Evolutionary conservation across 257 asterid genomes (phyloP).

Genomic region (Solanum chilense): DNA sequence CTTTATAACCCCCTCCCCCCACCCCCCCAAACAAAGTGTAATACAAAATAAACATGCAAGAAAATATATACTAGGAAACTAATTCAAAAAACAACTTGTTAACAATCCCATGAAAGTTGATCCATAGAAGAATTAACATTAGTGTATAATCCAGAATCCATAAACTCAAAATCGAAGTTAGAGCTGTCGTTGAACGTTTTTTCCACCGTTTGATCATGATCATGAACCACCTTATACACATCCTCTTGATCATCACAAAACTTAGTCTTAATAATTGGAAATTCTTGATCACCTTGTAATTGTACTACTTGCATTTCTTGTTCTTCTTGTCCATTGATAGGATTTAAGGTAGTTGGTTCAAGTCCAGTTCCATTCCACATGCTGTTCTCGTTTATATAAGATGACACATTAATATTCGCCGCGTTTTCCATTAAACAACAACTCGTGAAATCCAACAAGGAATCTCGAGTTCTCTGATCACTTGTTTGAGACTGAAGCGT

Average conservation of each 20-base stretch:
- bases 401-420: neutral
- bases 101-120: slow-evolving; percentile 66
- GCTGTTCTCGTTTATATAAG: slow-evolving; percentile 11
- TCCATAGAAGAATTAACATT: slow-evolving; percentile 31
- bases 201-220: neutral
- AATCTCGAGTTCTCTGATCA: neutral
- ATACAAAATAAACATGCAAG: neutral
- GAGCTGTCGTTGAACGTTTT: slow-evolving; percentile 23
- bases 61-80: neutral
- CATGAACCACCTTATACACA: neutral
- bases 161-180: slow-evolving; percentile 46
- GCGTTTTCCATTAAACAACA: slow-evolving; percentile 15
- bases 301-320: neutral
- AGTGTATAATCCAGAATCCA: slow-evolving; percentile 36
- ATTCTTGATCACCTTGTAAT: neutral
- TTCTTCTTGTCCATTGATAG: neutral
- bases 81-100: neutral
- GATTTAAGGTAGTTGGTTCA: slow-evolving; percentile 6
- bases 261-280: neutral
- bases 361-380: slow-evolving; percentile 10
- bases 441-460: slow-evolving; percentile 9
- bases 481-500: neutral
- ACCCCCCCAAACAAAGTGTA: neutral
- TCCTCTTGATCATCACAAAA: slow-evolving; percentile 2
- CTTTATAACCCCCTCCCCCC: neutral